Conservation (phyloP, 176 grass and related monocot species). For the Olyra latifolia region DNA sequence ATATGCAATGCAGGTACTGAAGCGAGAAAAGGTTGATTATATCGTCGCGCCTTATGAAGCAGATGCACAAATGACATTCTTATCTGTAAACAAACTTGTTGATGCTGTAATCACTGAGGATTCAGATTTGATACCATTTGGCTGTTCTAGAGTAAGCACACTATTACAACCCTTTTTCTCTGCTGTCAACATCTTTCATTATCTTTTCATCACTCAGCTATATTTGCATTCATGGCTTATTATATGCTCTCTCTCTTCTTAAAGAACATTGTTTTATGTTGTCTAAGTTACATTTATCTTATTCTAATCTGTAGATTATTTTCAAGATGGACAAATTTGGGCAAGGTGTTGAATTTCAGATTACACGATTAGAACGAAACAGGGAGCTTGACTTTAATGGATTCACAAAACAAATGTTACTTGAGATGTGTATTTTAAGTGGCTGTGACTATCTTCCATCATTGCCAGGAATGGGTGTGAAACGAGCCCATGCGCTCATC, state of each 20-base stretch:
- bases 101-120: slow-evolving; percentile 96
- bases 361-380: slow-evolving; percentile 58
- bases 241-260: neutral
- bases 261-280: slow-evolving; percentile 5
- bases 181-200: neutral
- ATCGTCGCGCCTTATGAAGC: slow-evolving; percentile 98
- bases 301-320: slow-evolving; percentile 62
- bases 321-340: slow-evolving; percentile 99
- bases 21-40: slow-evolving; percentile 86
- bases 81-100: slow-evolving; percentile 93
- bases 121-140: slow-evolving; percentile 98
- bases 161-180: slow-evolving; percentile 21
- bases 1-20: slow-evolving; percentile 66
- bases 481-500: slow-evolving; percentile 83
- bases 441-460: slow-evolving; percentile 96
- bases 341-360: slow-evolving; percentile 86
- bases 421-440: slow-evolving; percentile 99
- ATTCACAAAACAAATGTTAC: slow-evolving; percentile 87
- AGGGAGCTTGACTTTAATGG: slow-evolving; percentile 84
- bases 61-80: slow-evolving; percentile 95
- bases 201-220: neutral
- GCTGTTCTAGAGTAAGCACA: slow-evolving; percentile 88
- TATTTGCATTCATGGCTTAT: neutral
- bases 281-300: slow-evolving; percentile 13
- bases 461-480: slow-evolving; percentile 93